phyloP scores from a whole-genome alignment of 371 early-diverging fungal genomes.

The Chytridium lagenaria region DNA sequence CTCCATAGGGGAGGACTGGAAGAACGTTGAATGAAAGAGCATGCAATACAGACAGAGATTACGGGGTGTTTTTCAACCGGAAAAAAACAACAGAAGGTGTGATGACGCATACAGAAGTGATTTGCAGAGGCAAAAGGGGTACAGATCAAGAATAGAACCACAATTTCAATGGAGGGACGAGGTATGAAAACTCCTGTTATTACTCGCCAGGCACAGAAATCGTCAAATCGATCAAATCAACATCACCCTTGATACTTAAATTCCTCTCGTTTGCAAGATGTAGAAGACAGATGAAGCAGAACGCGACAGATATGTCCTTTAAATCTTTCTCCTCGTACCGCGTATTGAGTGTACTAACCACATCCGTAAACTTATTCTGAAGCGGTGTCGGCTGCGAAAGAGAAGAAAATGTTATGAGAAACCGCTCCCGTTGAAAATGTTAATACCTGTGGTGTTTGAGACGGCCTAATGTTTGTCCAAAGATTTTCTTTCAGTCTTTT shows the following conservation, averaged over 20 bases:
- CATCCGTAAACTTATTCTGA: conserved; percentile 65
- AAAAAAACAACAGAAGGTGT: too few species aligned
- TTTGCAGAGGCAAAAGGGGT: too few species aligned
- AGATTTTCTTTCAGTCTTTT: conserved; percentile 93
- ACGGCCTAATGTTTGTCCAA: conserved; percentile 73
- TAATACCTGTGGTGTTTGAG: too few species aligned
- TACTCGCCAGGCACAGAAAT: conserved; percentile 22
- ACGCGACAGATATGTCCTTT: conserved; percentile 91
- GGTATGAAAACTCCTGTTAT: too few species aligned
- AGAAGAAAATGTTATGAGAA: background rate
- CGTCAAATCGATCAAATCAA: conserved; percentile 23
- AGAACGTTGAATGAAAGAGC: too few species aligned
- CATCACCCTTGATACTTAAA: conserved; percentile 49
- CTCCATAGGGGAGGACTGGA: too few species aligned
- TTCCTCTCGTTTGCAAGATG: conserved; percentile 95
- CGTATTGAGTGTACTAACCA: conserved; percentile 70
- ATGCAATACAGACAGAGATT: too few species aligned
- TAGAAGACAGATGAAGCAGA: conserved; percentile 94
- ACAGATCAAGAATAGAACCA: too few species aligned
- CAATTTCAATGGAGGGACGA: too few species aligned
- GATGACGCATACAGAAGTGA: too few species aligned
- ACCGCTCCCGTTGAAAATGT: too few species aligned
- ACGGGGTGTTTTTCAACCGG: too few species aligned
- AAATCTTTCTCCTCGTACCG: conserved; percentile 78
- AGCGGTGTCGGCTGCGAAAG: background rate